Evolutionary conservation across 352 stramenopile genomes (phyloP), one percentile per base, ranked within the genome.

Genomic region (Globisporangium carolinianum): DNA sequence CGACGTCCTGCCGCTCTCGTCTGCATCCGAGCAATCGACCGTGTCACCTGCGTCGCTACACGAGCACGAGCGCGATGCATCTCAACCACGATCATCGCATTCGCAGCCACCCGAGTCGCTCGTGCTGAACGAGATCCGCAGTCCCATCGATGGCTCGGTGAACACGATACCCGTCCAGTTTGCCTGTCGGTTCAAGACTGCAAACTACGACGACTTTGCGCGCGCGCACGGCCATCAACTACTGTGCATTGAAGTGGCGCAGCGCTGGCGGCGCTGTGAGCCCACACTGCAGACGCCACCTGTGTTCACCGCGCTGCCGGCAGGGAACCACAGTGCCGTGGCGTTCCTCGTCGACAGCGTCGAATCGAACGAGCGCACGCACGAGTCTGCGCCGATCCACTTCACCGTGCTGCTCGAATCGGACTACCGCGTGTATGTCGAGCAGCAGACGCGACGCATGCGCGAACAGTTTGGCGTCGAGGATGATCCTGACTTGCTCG

Each of bases 211-310:
- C 7, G 38, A 50, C 9, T 54, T 61, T 39, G 39, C 41, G n/a
- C 38, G 39, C 15, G 5, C 11, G 11, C 38, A 53, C 24, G 15
- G 17, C 12, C 12, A 35, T 7, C 17, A 53, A 5, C 55, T 61
- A 9, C 14, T 61, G 36, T 64, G 58, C 15, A 41, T 62, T 15
- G 57, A 62, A 38, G 52, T 62, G 1, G 50, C 57, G 8, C 38
- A 6, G 12, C 42, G 17, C 18, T 55, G 47, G 55, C 8, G 15
- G 4, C 51, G 47, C 2, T 62, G 57, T 42, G 12, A 50, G 32
- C 17, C 41, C 4, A 14, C 24, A 0, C 5, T 32, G 4, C 11
- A 47, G 5, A 51, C 35, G 1, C 49, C 49, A 17, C 49, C 51
- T 1, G 14, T 51, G 41, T 62, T 57, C 4, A 15, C 14, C 12